Evolutionary conservation across 306 rosid genomes (phyloP).

Genomic region (Vigna angularis): DNA sequence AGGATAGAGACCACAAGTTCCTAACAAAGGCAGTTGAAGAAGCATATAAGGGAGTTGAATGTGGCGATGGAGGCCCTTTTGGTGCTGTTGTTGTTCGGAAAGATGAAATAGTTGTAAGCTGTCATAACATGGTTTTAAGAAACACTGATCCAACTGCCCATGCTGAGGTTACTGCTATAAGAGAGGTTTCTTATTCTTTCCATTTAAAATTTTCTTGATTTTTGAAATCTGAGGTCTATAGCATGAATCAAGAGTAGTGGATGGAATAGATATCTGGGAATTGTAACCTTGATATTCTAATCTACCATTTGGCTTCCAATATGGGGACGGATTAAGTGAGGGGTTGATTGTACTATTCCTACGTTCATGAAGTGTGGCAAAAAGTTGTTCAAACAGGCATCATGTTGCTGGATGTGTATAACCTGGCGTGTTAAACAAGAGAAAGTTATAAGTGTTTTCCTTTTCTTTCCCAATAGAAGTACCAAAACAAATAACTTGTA

Average conservation of each 20-base stretch:
- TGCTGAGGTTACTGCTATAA: constrained; percentile 85
- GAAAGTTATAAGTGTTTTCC: background rate
- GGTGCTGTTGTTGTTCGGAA: constrained; percentile 85
- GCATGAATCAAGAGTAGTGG: background rate
- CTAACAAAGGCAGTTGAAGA: constrained; percentile 75
- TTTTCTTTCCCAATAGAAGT: constrained; percentile 11
- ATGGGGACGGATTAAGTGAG: background rate
- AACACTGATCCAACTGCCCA: constrained; percentile 88
- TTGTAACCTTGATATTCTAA: background rate
- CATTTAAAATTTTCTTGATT: constrained; percentile 2
- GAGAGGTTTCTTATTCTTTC: constrained; percentile 65
- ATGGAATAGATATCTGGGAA: background rate
- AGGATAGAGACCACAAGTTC: constrained; percentile 79
- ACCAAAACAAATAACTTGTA: background rate
- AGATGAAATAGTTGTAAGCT: constrained; percentile 81
- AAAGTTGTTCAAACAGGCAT: background rate
- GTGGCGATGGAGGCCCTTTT: constrained; percentile 87
- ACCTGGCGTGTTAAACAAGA: constrained; percentile 13
- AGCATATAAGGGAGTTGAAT: constrained; percentile 85
- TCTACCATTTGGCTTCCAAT: constrained; percentile 7
- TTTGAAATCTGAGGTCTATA: constrained; percentile 27
- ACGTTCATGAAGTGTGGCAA: background rate
- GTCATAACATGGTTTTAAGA: constrained; percentile 81
- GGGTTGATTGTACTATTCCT: background rate
- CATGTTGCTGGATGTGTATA: constrained; percentile 22